phyloP scores from a whole-genome alignment of 1,284 basidiomycete genomes.

The Malassezia dermatis region DNA sequence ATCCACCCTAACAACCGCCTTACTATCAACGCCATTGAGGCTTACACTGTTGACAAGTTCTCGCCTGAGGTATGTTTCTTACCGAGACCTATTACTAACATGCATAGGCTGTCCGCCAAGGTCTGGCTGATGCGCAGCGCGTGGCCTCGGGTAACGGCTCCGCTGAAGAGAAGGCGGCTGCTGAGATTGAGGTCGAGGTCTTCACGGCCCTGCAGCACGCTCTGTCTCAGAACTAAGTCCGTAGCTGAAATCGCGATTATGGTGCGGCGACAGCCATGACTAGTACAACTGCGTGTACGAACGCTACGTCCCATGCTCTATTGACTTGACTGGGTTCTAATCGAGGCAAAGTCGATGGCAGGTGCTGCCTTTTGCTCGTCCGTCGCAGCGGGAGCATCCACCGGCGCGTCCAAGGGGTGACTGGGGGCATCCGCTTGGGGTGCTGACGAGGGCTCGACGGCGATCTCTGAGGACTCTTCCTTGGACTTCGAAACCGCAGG shows the following conservation, averaged over 20 bases:
- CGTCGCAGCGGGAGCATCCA: background rate
- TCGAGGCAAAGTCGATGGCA: conserved; percentile 7
- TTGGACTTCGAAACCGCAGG: background rate
- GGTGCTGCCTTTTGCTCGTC: background rate
- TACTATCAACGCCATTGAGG: conserved; percentile 95
- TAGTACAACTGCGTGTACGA: background rate
- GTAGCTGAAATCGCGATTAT: background rate
- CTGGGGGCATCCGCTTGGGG: background rate
- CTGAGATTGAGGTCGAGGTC: conserved; percentile 87
- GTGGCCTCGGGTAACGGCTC: conserved; percentile 71
- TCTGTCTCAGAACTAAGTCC: conserved; percentile 49
- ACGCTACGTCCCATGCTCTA: background rate
- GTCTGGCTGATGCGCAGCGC: conserved; percentile 78
- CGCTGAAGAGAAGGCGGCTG: conserved; percentile 87
- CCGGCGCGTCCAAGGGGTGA: background rate
- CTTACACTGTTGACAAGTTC: conserved; percentile 81
- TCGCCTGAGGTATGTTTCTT: conserved; percentile 55
- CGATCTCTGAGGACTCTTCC: background rate
- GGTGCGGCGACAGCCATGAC: background rate
- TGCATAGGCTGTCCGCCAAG: conserved; percentile 65
- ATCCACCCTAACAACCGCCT: conserved; percentile 94
- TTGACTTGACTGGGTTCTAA: background rate
- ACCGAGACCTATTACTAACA: background rate
- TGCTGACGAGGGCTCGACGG: background rate
- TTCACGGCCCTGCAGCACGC: conserved; percentile 89